A percentile compares a stretch with the other conserved stretches of the same genome.
These are phyloP conservation scores for Cutaneotrichosporon dermatis DNA, from an alignment of 1,284 basidiomycete species.

Conservation along the genomic window DNA sequence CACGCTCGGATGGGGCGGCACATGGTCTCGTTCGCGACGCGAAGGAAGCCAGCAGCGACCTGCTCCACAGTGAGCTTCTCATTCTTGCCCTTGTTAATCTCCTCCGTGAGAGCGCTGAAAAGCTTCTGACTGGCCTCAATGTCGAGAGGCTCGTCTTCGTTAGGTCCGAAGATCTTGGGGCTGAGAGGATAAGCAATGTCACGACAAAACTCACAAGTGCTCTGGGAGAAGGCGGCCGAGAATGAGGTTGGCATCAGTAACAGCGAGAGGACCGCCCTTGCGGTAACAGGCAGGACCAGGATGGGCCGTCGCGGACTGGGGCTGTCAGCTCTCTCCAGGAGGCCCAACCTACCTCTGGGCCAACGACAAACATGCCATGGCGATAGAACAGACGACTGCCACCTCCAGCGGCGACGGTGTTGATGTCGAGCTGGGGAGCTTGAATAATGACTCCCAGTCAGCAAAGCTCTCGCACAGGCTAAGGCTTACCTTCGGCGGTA, in stretches of 20 bases:
- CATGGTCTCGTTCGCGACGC: constrained; percentile 44
- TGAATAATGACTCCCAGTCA: constrained; percentile 63
- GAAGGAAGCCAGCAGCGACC: constrained; percentile 35
- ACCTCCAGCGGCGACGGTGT: constrained; percentile 45
- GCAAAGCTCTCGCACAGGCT: not conserved
- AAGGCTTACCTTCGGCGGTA: constrained; percentile 61
- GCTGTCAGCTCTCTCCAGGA: not conserved
- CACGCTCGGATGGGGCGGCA: constrained; percentile 36
- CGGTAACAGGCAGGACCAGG: constrained; percentile 36
- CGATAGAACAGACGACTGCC: constrained; percentile 41
- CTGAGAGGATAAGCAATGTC: constrained; percentile 12
- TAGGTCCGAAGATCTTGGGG: constrained; percentile 50
- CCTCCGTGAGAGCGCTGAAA: constrained; percentile 47
- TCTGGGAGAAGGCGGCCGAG: constrained; percentile 50
- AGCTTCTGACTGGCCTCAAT: constrained; percentile 38
- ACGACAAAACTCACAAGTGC: constrained; percentile 46
- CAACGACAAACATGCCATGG: constrained; percentile 34
- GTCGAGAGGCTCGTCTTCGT: constrained; percentile 53
- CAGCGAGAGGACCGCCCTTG: constrained; percentile 42
- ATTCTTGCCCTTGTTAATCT: constrained; percentile 46
- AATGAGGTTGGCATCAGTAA: constrained; percentile 47
- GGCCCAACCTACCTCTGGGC: constrained; percentile 15
- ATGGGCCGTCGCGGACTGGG: constrained; percentile 53
- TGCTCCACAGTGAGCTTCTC: constrained; percentile 31
- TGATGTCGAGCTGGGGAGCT: constrained; percentile 59